Percentiles rank a stretch among this genome's conserved stretches.
Conservation (phyloP, 2,329 filamentous ascomycete genomes). For the Scedosporium dehoogii region DNA sequence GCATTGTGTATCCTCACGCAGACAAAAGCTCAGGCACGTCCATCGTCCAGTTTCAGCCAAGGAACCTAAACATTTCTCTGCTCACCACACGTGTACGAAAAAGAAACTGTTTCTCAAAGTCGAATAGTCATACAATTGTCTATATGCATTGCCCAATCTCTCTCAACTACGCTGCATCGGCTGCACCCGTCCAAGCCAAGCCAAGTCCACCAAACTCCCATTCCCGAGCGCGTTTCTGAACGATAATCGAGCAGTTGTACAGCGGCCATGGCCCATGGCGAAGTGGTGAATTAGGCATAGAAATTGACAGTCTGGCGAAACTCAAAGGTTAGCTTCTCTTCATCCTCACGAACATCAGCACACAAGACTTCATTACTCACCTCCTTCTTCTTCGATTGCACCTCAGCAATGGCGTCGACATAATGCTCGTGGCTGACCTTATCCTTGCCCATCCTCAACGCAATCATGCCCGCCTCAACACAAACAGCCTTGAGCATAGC, state of each 20-base stretch:
- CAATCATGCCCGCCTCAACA: slow-evolving; percentile 99
- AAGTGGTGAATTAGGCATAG: slow-evolving; percentile 31
- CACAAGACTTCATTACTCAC: slow-evolving; percentile 28
- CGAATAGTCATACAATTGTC: slow-evolving; percentile 8
- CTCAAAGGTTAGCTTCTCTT: slow-evolving; percentile 6
- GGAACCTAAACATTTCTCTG: not conserved
- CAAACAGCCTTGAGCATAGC: slow-evolving; percentile 97
- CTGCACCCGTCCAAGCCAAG: not conserved
- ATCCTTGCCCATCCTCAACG: slow-evolving; percentile 82
- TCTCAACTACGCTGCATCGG: not conserved
- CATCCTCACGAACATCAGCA: not conserved
- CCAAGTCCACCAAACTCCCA: not conserved
- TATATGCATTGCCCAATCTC: not conserved
- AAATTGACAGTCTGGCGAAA: slow-evolving; percentile 44
- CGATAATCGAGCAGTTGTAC: not conserved
- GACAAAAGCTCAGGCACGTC: not conserved
- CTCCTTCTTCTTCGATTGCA: slow-evolving; percentile 93
- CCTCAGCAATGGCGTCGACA: slow-evolving; percentile 94
- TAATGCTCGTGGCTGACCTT: slow-evolving; percentile 99
- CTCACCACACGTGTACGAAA: not conserved
- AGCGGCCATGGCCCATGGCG: not conserved
- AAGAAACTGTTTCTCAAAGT: not conserved
- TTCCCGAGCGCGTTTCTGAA: not conserved
- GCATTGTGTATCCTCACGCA: not conserved
- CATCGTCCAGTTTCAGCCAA: not conserved